Base-by-base conservation (phyloP, 768 basidiomycete genomes). In the Tricholoma matsutake region DNA sequence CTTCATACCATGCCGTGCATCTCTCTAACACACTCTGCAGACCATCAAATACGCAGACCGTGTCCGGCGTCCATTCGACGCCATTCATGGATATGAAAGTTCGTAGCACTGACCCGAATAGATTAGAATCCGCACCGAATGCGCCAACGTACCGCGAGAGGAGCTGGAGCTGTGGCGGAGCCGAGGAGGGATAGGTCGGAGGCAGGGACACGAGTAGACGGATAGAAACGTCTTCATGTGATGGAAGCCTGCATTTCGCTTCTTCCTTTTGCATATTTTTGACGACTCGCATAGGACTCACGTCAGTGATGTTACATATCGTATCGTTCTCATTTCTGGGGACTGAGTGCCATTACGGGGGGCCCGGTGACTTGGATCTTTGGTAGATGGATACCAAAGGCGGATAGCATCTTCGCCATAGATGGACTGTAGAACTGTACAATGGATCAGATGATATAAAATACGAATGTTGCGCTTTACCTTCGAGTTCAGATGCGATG, bases 41-140 rank as follows among this genome's bases (percentile, higher is more conserved):
- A 10, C 94, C 94, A 63, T 96, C 94, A 68, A 94, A 96, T 11
- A 95, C 89, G 64, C 91, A 93, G 16, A 94, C 87, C 1, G 78
- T 79, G 31, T 87, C 92, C 22, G 82, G 77, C 2, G 79, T 76
- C 86, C 89, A 96, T 64, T 92, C 89, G n/a, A 92, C 82, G 6
- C 89, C 91, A 57, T 80, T 83, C 20, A 79, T 69, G 3, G 93
- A 93, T 58, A 95, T 92, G 71, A 83, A 96, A 0, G 90, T 94
- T 39, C 89, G 83, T 18, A 94, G 77, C 35, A 94, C 81, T 1
- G 82, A 82, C 22, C 91, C 92, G 68, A 95, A 96, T 16, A 95
- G 80, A 14, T 72, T 71, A 8, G 89, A 76, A 65, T 92, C 87
- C 1, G 89, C 87, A 18, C 88, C 86, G 67, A 87, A 94, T 2